Percentiles rank a stretch among this genome's conserved stretches.
Conservation (phyloP, 2,329 filamentous ascomycete genomes). For the Alternaria novae-zelandiae region DNA sequence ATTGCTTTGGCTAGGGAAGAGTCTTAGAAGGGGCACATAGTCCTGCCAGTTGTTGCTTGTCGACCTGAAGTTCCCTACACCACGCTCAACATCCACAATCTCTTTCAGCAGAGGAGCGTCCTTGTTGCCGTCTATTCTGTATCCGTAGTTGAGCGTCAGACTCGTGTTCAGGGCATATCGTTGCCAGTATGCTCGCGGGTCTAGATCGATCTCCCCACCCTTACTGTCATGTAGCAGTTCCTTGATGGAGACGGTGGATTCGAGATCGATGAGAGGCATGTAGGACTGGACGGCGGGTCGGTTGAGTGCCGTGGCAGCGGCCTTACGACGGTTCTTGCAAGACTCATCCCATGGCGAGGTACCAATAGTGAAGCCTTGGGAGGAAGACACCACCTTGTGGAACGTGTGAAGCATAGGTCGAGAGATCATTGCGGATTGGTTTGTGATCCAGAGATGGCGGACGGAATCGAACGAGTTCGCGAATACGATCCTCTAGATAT, state of each 20-base stretch:
- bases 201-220: conserved; percentile 67
- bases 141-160: conserved; percentile 79
- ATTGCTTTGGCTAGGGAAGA: conserved; percentile 67
- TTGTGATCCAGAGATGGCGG: conserved; percentile 76
- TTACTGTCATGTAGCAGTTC: conserved; percentile 72
- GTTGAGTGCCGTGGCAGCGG: conserved; percentile 79
- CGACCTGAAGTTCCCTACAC: conserved; percentile 76
- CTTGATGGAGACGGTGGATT: conserved; percentile 73
- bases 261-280: conserved; percentile 82
- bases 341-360: conserved; percentile 85
- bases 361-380: conserved; percentile 81
- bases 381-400: conserved; percentile 77
- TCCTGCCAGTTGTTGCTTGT: conserved; percentile 87
- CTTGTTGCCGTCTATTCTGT: conserved; percentile 74
- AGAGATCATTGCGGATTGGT: conserved; percentile 79
- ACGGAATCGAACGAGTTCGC: conserved; percentile 80
- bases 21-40: conserved; percentile 76
- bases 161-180: conserved; percentile 79
- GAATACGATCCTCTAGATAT: conserved; percentile 69
- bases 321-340: conserved; percentile 77
- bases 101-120: conserved; percentile 72
- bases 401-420: conserved; percentile 82
- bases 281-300: conserved; percentile 77
- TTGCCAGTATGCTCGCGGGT: conserved; percentile 76
- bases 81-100: conserved; percentile 76